Percentiles rank a stretch among this genome's conserved stretches.
These are phyloP conservation scores for Gryganskiella cystojenkinii DNA, from an alignment of 192 early-diverging fungal genomes.

Conservation along the genomic window DNA sequence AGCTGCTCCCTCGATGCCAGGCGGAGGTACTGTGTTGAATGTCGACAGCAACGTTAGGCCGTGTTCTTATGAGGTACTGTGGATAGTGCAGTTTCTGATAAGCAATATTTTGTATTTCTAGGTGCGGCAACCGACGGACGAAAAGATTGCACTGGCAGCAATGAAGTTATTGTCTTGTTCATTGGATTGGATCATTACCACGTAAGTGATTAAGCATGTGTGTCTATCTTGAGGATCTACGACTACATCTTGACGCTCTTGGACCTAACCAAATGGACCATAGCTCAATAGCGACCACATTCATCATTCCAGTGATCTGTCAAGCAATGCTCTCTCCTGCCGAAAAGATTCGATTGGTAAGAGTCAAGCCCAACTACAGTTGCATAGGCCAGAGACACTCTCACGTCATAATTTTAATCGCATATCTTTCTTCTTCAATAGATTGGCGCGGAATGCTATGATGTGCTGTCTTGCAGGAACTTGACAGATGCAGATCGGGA, in stretches of 20 bases:
- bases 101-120: background rate
- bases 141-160: conserved; percentile 31
- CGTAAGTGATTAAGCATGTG: background rate
- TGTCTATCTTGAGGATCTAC: background rate
- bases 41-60: too few species aligned
- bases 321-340: conserved; percentile 30
- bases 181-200: conserved; percentile 31
- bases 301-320: conserved; percentile 22
- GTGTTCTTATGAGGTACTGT: too few species aligned
- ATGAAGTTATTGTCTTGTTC: conserved; percentile 9
- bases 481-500: conserved; percentile 42
- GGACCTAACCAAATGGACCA: background rate
- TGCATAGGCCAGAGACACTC: background rate
- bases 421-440: conserved; percentile 15
- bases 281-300: conserved; percentile 19
- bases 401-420: background rate
- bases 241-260: too few species aligned
- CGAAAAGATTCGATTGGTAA: conserved; percentile 51
- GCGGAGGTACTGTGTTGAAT: conserved; percentile 13
- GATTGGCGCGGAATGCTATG: conserved; percentile 63
- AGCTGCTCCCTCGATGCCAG: conserved; percentile 39
- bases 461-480: conserved; percentile 53
- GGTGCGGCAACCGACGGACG: conserved; percentile 33
- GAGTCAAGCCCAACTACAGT: conserved; percentile 24
- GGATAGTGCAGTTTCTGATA: too few species aligned